Percentiles rank a stretch among this genome's conserved stretches.
Conservation (phyloP, 106 monocot species). For the Agapanthus africanus region DNA sequence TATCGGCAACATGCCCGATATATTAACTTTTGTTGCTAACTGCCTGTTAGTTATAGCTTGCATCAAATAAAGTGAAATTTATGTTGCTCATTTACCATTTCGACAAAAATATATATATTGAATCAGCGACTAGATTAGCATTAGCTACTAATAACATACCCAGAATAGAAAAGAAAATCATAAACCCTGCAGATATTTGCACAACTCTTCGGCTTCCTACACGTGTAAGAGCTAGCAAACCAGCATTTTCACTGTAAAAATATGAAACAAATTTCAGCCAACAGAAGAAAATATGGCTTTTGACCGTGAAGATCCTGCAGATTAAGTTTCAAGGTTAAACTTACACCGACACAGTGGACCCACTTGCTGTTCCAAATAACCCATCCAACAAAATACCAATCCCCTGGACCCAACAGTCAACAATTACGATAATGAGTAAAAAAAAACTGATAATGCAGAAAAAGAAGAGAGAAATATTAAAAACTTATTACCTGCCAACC, state of each 20-base stretch:
- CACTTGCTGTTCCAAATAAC: slow-evolving; percentile 82
- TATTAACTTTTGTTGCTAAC: no score
- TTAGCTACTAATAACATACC: slow-evolving; percentile 29
- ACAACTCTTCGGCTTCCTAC: slow-evolving; percentile 94
- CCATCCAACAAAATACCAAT: slow-evolving; percentile 97
- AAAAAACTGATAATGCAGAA: no score
- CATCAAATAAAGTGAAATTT: background rate
- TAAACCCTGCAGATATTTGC: slow-evolving; percentile 94
- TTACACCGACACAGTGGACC: slow-evolving; percentile 95
- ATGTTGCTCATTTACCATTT: background rate
- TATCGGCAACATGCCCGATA: background rate
- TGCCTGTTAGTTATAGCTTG: background rate
- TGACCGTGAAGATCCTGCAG: background rate
- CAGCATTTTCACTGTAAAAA: slow-evolving; percentile 81
- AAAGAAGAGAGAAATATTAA: background rate
- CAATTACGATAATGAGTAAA: no score
- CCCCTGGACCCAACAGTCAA: slow-evolving; percentile 38
- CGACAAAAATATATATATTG: background rate
- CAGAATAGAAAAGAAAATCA: slow-evolving; percentile 98
- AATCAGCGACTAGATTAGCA: background rate
- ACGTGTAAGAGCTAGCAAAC: slow-evolving; percentile 87
- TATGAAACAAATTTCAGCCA: background rate
- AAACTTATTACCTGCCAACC: slow-evolving; percentile 75
- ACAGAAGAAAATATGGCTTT: background rate
- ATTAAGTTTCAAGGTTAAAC: background rate